phyloP scores from a whole-genome alignment of 345 rosid species.

The Citrus sp. region DNA sequence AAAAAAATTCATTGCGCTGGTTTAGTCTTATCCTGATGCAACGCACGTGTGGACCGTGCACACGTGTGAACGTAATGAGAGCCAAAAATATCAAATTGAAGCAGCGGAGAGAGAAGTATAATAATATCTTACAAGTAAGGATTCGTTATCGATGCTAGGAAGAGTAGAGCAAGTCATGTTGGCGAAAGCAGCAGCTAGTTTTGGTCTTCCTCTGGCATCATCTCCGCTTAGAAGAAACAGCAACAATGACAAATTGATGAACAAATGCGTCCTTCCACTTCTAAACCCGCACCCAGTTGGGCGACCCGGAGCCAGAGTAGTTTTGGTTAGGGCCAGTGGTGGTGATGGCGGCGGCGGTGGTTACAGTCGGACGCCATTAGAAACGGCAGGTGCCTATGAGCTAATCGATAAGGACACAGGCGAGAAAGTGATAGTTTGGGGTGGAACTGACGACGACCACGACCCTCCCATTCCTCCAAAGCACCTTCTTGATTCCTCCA shows the following conservation, averaged over 20 bases:
- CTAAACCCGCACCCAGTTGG: neutral
- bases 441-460: slow-evolving; percentile 24
- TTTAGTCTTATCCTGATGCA: too few relatives aligned
- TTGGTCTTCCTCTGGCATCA: neutral
- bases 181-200: neutral
- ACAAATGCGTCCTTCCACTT: neutral
- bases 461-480: slow-evolving; percentile 29
- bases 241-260: neutral
- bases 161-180: neutral
- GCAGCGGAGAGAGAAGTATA: too few relatives aligned
- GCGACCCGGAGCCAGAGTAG: slow-evolving; percentile 13
- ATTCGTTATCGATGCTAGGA: too few relatives aligned
- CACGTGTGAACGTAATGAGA: too few relatives aligned
- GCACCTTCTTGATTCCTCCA: slow-evolving; percentile 25
- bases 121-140: neutral
- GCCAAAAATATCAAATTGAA: too few relatives aligned
- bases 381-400: slow-evolving; percentile 36
- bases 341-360: neutral
- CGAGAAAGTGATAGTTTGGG: slow-evolving; percentile 47
- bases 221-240: neutral
- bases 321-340: slow-evolving; percentile 16
- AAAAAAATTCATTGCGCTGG: too few relatives aligned
- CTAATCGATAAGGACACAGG: slow-evolving; percentile 42
- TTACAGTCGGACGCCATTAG: slow-evolving; percentile 35
- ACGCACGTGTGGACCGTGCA: too few relatives aligned